Evolutionary conservation across 306 rosid species (phyloP).

Genomic region (Vachellia pachyceras): DNA sequence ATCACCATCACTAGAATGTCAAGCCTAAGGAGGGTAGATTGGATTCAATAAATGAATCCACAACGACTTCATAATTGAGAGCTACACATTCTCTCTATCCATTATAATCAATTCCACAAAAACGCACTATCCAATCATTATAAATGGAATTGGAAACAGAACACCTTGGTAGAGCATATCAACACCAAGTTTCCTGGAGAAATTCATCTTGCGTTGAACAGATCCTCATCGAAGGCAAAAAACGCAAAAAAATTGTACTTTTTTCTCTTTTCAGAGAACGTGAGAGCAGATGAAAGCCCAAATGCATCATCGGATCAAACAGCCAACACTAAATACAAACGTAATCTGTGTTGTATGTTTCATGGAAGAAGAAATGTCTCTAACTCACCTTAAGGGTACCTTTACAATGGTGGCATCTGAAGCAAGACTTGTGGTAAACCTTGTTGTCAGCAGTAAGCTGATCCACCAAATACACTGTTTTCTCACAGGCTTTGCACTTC

Average conservation of each 20-base stretch:
- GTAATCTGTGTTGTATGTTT: not conserved
- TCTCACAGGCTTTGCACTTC: slow-evolving; percentile 89
- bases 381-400: slow-evolving; percentile 82
- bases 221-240: not conserved
- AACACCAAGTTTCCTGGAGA: not conserved
- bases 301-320: not conserved
- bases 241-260: not conserved
- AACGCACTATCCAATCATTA: not conserved
- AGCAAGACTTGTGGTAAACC: slow-evolving; percentile 90
- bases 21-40: not conserved
- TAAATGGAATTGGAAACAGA: slow-evolving; percentile 18
- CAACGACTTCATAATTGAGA: not conserved
- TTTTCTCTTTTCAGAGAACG: not conserved
- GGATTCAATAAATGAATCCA: not conserved
- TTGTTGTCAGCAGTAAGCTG: slow-evolving; percentile 87
- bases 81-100: not conserved
- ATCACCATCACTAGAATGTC: not conserved
- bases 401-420: slow-evolving; percentile 97
- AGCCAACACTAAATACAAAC: not conserved
- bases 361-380: not conserved
- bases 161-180: not conserved
- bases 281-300: slow-evolving; percentile 1
- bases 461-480: slow-evolving; percentile 92
- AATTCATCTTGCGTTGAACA: slow-evolving; percentile 16
- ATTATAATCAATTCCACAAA: not conserved